Conservation (phyloP, 2,329 filamentous ascomycete genomes). For the Penicillium paneum region DNA sequence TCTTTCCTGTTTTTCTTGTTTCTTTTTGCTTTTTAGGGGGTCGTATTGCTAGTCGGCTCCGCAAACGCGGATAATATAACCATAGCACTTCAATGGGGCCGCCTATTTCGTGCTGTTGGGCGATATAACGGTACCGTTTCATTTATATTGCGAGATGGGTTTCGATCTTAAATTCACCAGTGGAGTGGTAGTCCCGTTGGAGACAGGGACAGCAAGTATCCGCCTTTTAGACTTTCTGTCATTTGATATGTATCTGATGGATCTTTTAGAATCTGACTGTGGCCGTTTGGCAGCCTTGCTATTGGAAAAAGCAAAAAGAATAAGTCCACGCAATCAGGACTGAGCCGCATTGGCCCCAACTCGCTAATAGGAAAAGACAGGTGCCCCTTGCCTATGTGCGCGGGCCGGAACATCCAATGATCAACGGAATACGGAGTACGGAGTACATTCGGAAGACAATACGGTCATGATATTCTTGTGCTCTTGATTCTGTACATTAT, state of each 20-base stretch:
- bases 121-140: neutral
- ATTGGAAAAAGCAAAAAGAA: neutral
- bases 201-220: too few relatives aligned
- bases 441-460: neutral
- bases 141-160: neutral
- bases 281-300: neutral
- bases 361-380: neutral
- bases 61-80: constrained; percentile 1
- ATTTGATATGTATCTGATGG: neutral
- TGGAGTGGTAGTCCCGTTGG: too few relatives aligned
- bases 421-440: too few relatives aligned
- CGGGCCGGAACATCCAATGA: constrained; percentile 3
- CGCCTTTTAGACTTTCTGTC: neutral
- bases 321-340: neutral
- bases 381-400: constrained; percentile 9
- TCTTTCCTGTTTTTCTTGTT: neutral
- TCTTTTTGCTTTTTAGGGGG: neutral
- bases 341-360: constrained; percentile 9
- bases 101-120: too few relatives aligned
- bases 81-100: neutral
- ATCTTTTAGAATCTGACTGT: neutral
- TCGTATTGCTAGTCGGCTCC: neutral
- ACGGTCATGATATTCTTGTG: neutral
- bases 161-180: too few relatives aligned
- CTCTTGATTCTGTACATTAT: neutral